Evolutionary conservation across 192 early-diverging fungal species (phyloP).

Genomic region (Oehlia diaphana): DNA sequence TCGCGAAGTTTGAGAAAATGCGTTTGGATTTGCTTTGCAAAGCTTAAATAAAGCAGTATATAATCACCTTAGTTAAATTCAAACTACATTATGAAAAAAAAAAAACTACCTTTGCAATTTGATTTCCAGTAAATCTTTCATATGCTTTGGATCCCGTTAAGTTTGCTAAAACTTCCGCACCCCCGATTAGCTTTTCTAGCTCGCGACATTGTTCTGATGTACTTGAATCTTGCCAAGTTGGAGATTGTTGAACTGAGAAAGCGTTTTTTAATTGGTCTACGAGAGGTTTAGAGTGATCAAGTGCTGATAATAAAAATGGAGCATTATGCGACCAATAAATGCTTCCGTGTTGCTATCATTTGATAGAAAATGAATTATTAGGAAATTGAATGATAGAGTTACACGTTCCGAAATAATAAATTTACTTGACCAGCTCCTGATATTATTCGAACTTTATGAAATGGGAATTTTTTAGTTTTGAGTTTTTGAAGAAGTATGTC

Average conservation of each 20-base stretch:
- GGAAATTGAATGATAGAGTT: neutral
- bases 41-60: slow-evolving; percentile 38
- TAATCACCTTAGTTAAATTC: neutral
- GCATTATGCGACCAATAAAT: slow-evolving; percentile 72
- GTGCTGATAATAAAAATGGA: slow-evolving; percentile 35
- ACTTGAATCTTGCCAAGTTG: slow-evolving; percentile 85
- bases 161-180: slow-evolving; percentile 58
- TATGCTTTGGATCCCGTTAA: slow-evolving; percentile 75
- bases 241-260: slow-evolving; percentile 62
- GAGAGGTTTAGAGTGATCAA: slow-evolving; percentile 45
- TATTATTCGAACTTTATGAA: slow-evolving; percentile 47
- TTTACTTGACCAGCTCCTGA: slow-evolving; percentile 72
- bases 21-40: slow-evolving; percentile 34
- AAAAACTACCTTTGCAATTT: slow-evolving; percentile 61
- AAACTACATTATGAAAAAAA: slow-evolving; percentile 2
- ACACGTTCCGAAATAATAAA: neutral
- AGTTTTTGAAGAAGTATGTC: slow-evolving; percentile 61
- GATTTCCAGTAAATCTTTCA: slow-evolving; percentile 80
- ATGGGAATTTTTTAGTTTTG: slow-evolving; percentile 35
- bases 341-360: slow-evolving; percentile 76
- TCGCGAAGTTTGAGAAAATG: slow-evolving; percentile 49
- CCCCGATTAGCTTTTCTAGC: slow-evolving; percentile 65
- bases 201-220: slow-evolving; percentile 61
- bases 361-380: neutral
- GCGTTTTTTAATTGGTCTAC: slow-evolving; percentile 52